These are phyloP conservation scores for Hygrocybe punicea DNA, from an alignment of 768 basidiomycete genomes.

Conservation along the genomic window DNA sequence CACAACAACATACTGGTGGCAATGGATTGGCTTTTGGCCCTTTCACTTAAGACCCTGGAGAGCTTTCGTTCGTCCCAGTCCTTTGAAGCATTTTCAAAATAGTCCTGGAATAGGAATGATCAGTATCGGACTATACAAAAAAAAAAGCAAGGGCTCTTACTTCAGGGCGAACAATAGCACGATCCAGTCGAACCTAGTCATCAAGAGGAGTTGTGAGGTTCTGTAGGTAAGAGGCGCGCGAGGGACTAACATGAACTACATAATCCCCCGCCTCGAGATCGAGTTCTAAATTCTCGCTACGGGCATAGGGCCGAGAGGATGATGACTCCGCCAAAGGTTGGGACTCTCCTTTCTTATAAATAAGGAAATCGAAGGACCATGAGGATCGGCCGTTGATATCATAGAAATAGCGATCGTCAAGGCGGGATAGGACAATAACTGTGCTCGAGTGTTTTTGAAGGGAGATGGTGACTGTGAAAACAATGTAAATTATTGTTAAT, in stretches of 20 bases:
- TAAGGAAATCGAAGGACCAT: constrained; percentile 48
- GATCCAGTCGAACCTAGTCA: constrained; percentile 34
- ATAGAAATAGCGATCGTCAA: constrained; percentile 45
- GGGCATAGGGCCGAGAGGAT: constrained; percentile 28
- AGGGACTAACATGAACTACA: constrained; percentile 36
- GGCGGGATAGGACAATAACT: constrained; percentile 47
- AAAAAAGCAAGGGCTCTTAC: constrained; percentile 11
- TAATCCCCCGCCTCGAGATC: constrained; percentile 42
- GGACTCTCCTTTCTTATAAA: constrained; percentile 44
- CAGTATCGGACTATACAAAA: background rate
- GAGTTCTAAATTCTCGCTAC: constrained; percentile 42
- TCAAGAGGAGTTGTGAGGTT: background rate
- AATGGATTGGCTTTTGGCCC: constrained; percentile 46
- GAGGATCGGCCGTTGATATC: constrained; percentile 34
- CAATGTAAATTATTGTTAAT: background rate
- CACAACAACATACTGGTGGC: constrained; percentile 40
- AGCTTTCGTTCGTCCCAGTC: constrained; percentile 39
- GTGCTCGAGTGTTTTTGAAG: constrained; percentile 35
- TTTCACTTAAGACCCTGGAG: constrained; percentile 41
- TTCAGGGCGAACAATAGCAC: constrained; percentile 18
- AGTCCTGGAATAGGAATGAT: constrained; percentile 14
- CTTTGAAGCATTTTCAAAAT: constrained; percentile 18
- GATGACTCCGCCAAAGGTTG: constrained; percentile 33
- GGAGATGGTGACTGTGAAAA: constrained; percentile 42
- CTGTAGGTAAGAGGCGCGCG: background rate